These are phyloP conservation scores for Williopsis jadinii DNA, from an alignment of 1,139 yeast species.

Conservation along the genomic window DNA sequence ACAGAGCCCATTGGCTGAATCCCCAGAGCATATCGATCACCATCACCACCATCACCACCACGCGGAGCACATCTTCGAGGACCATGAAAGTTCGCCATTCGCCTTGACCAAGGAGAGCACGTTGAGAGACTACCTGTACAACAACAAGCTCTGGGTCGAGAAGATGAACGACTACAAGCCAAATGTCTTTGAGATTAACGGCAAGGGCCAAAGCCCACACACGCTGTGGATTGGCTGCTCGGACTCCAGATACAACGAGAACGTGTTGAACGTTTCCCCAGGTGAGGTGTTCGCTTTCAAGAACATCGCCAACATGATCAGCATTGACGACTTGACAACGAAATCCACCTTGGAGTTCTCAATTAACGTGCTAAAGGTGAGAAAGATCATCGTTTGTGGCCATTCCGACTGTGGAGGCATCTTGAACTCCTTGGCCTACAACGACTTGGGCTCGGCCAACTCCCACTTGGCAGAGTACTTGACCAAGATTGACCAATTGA, in stretches of 20 bases:
- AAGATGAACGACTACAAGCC: slow-evolving; percentile 55
- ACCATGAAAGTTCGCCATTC: slow-evolving; percentile 36
- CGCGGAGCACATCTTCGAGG: slow-evolving; percentile 2
- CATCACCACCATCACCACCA: slow-evolving; percentile 5
- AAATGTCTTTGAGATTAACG: slow-evolving; percentile 60
- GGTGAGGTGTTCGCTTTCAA: slow-evolving; percentile 95
- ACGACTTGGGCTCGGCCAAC: slow-evolving; percentile 46
- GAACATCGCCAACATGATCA: slow-evolving; percentile 80
- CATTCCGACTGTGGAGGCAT: slow-evolving; percentile 98
- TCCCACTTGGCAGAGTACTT: slow-evolving; percentile 30
- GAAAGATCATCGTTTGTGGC: slow-evolving; percentile 87
- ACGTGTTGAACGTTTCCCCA: slow-evolving; percentile 72
- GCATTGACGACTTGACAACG: slow-evolving; percentile 65
- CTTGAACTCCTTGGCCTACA: slow-evolving; percentile 73
- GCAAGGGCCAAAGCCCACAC: slow-evolving; percentile 85
- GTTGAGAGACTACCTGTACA: slow-evolving; percentile 55
- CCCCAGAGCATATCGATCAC: not conserved
- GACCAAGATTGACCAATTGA: slow-evolving; percentile 43
- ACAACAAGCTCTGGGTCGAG: slow-evolving; percentile 65
- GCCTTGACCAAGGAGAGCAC: slow-evolving; percentile 50
- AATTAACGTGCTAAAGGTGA: slow-evolving; percentile 76
- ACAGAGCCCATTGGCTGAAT: too few species aligned
- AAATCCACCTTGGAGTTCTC: slow-evolving; percentile 89
- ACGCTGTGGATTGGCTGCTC: slow-evolving; percentile 96
- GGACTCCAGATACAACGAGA: slow-evolving; percentile 87